Evolutionary conservation across 2,329 filamentous ascomycete genomes (phyloP), one percentile per base, ranked within the genome.

Genomic region (Whalleya microplaca): DNA sequence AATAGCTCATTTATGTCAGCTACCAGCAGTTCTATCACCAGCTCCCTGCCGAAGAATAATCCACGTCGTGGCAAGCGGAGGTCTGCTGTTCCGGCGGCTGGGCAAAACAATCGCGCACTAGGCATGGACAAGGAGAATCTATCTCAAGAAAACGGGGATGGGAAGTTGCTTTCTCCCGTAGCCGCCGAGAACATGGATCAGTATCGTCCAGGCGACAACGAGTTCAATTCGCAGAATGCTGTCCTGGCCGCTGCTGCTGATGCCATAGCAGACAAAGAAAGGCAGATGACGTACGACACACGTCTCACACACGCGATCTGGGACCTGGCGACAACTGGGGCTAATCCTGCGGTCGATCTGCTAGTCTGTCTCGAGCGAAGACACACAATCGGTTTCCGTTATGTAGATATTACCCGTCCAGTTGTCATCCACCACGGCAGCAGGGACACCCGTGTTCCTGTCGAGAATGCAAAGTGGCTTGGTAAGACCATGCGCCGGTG

Each of bases 1-100:
- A 99, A 98, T 73, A 95, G 92, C 43, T 93, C 90, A 56, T 97
- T 98, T 75, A 94, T 99, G 87, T 90, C 87, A 21, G 90, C 92
- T 2, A 96, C 93, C 0, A 96, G 90, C 71, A 91, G 89, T 48
- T 94, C 90, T 60, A 87, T 96, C 60, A 91, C 90, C 0, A 90
- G 87, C 51, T 92, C 88, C 45, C 77, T 93, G 4, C 90, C 90
- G 1, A 91, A 89, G 71, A 81, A 61, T 2, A 79, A 81, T 20
- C 78, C 82, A 8, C 79, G 84, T 45, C 80, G 86, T 64, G 65
- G 77, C 67, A 89, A 90, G 73, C 79, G 86, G 45, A 87, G 84
- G 69, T 73, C 78, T 21, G 76, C 76, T 32, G 74, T 73, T 6
- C 72, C 73, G 54, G 61, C 71, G 9, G 66, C 72, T 3, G 70